phyloP scores from a whole-genome alignment of 2,329 filamentous ascomycete species.

The Fusarium sacchari region DNA sequence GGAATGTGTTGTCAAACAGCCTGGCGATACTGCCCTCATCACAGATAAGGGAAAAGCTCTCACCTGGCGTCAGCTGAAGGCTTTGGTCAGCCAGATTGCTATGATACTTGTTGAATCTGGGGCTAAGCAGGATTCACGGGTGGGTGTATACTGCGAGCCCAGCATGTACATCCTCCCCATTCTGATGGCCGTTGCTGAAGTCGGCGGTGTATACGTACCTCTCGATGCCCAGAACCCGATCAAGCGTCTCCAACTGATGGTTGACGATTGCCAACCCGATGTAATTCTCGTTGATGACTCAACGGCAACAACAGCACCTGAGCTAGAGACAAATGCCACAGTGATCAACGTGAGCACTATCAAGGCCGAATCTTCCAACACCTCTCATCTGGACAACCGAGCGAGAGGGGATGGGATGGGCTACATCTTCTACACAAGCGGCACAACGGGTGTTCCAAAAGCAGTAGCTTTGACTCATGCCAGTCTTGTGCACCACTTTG shows the following conservation, averaged over 20 bases:
- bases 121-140: background rate
- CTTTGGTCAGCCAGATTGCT: background rate
- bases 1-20: background rate
- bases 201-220: background rate
- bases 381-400: background rate
- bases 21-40: background rate
- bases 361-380: background rate
- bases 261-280: background rate
- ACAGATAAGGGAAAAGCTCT: background rate
- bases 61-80: background rate
- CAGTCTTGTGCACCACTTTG: background rate
- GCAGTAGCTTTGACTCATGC: background rate
- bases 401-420: background rate
- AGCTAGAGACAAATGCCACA: background rate
- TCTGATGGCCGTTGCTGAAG: background rate
- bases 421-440: conserved; percentile 3
- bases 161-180: background rate
- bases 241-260: background rate
- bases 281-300: background rate
- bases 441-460: conserved; percentile 2
- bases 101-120: background rate
- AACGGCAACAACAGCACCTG: background rate
- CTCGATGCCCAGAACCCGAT: background rate
- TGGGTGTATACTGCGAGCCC: background rate
- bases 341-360: background rate